Percentiles rank a stretch among this genome's conserved stretches.
Evolutionary conservation across 2,329 filamentous ascomycete genomes (phyloP).

Genomic region (Akanthomyces muscarius): DNA sequence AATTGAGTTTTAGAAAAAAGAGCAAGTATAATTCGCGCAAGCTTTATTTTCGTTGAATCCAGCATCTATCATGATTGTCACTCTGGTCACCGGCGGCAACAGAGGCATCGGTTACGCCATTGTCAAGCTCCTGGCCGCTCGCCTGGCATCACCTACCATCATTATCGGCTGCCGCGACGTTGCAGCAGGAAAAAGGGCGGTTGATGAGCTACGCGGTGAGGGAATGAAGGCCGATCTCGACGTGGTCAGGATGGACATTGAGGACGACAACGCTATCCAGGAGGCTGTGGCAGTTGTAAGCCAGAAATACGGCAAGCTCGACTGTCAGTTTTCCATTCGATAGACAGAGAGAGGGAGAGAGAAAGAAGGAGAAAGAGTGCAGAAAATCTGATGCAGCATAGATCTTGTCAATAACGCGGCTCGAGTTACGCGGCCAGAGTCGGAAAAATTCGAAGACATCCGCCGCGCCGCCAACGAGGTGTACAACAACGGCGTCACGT

Average conservation of each 20-base stretch:
- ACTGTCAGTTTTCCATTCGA: conserved; percentile 18
- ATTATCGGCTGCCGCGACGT: conserved; percentile 19
- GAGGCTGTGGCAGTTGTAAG: conserved; percentile 16
- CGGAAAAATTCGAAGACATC: conserved; percentile 10
- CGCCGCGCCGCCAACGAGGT: conserved; percentile 14
- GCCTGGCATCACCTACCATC: conserved; percentile 24
- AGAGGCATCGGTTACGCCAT: conserved; percentile 33
- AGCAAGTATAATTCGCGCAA: not conserved
- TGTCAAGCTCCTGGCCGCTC: conserved; percentile 22
- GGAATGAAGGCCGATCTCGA: conserved; percentile 11
- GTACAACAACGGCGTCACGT: conserved; percentile 22
- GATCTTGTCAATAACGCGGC: conserved; percentile 6
- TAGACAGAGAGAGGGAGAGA: not conserved
- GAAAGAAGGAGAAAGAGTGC: not conserved
- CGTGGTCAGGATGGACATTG: conserved; percentile 20
- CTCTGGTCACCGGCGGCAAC: conserved; percentile 33
- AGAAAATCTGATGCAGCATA: not conserved
- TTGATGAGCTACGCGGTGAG: conserved; percentile 15
- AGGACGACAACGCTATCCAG: conserved; percentile 19
- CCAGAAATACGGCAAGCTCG: conserved; percentile 21
- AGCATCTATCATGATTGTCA: not conserved
- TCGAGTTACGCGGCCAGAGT: conserved; percentile 17
- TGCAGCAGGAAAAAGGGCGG: not conserved
- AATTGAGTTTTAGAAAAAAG: not conserved
- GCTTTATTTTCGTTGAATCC: too few species aligned